Conservation (phyloP, 805 yeast genomes). For the Cyberlindnera misumaiensis region DNA sequence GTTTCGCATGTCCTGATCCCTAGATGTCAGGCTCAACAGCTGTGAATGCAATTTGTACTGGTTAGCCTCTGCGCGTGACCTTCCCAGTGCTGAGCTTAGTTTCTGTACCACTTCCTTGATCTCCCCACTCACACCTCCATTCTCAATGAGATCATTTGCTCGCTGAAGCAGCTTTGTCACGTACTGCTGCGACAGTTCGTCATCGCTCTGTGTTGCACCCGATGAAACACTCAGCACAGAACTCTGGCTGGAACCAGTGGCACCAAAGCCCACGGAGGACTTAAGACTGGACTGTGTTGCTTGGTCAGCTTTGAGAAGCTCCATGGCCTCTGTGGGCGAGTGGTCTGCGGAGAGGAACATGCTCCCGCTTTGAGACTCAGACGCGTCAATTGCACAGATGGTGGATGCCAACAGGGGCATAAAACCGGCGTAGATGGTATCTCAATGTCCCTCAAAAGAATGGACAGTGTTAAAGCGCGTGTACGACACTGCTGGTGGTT, state of each 20-base stretch:
- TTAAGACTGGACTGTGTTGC: background rate
- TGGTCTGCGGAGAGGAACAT: too few relatives aligned
- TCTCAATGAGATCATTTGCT: conserved; percentile 1
- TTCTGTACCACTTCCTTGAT: conserved; percentile 11
- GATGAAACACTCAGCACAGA: background rate
- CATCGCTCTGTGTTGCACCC: background rate
- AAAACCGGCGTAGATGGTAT: too few relatives aligned
- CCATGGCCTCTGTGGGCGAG: too few relatives aligned
- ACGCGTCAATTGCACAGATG: too few relatives aligned
- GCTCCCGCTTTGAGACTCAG: too few relatives aligned
- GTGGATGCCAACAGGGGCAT: too few relatives aligned
- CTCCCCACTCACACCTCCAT: conserved; percentile 5
- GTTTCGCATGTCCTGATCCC: conserved; percentile 37
- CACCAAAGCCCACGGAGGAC: background rate
- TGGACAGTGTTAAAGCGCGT: too few relatives aligned
- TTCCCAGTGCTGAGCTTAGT: conserved; percentile 18
- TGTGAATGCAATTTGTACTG: conserved; percentile 31
- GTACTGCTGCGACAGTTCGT: conserved; percentile 2
- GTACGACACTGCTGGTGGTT: too few relatives aligned
- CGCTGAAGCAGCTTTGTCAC: background rate
- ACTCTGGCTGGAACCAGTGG: background rate
- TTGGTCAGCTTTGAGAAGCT: background rate
- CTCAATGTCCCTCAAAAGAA: too few relatives aligned
- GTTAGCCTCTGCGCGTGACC: conserved; percentile 25
- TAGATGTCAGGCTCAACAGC: conserved; percentile 35